These are phyloP conservation scores for Fusarium sp. DNA, from an alignment of 2,329 filamentous ascomycete genomes.

Conservation along the genomic window DNA sequence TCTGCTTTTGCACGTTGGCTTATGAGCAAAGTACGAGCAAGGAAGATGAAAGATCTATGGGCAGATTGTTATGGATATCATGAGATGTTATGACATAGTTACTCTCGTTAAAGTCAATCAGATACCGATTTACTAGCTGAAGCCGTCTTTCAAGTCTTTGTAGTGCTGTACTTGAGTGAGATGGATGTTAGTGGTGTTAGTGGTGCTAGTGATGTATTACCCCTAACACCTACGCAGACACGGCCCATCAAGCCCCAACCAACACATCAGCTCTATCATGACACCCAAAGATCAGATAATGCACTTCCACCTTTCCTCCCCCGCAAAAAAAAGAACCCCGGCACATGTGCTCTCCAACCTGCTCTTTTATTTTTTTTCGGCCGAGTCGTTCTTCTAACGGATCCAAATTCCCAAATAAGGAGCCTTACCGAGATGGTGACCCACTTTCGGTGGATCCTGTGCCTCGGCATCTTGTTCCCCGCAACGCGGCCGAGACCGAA, in stretches of 20 bases:
- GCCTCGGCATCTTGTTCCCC: slow-evolving; percentile 48
- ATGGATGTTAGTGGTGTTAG: background rate
- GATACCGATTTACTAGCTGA: background rate
- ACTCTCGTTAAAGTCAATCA: background rate
- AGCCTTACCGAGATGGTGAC: slow-evolving; percentile 26
- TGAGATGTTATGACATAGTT: background rate
- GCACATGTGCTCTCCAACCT: background rate
- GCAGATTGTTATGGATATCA: slow-evolving; percentile 1
- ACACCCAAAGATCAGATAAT: background rate
- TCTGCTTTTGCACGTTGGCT: background rate
- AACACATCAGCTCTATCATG: background rate
- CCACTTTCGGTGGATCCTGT: slow-evolving; percentile 33
- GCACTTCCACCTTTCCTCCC: background rate
- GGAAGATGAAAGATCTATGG: background rate
- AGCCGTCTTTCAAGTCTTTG: background rate
- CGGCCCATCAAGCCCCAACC: background rate
- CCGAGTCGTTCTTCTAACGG: background rate
- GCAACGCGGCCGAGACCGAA: slow-evolving; percentile 39
- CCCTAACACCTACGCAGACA: background rate
- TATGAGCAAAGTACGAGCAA: background rate
- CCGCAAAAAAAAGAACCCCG: background rate
- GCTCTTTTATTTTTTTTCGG: background rate
- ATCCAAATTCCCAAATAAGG: background rate
- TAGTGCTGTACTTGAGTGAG: background rate
- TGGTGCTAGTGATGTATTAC: background rate